phyloP scores from a whole-genome alignment of 192 early-diverging fungal genomes.

The Mortierella claussenii region DNA sequence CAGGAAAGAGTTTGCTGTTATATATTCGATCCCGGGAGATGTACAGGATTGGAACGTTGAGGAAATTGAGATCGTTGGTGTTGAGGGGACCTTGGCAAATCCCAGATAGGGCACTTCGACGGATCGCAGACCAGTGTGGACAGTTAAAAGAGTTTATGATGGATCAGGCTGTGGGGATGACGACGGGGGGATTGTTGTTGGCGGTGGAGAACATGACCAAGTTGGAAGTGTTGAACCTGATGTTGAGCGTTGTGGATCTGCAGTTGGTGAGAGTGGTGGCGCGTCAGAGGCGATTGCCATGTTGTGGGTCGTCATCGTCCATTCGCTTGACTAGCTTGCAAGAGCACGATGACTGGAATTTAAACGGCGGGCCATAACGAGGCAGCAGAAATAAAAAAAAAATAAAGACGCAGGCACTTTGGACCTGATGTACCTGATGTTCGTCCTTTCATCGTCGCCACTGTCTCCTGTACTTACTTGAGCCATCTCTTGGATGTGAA shows the following conservation, averaged over 20 bases:
- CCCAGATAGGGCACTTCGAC: conserved; percentile 17
- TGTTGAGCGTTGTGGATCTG: conserved; percentile 29
- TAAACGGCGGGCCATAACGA: too few species aligned
- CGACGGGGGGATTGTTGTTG: conserved; percentile 29
- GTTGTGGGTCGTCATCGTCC: too few species aligned
- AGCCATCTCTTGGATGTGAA: too few species aligned
- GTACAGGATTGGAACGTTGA: conserved; percentile 11
- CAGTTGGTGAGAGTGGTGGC: conserved; percentile 23
- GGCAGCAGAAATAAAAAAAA: too few species aligned
- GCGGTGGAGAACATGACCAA: conserved; percentile 33
- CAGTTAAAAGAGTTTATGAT: conserved; percentile 16
- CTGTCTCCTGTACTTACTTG: too few species aligned
- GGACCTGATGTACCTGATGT: too few species aligned
- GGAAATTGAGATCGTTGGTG: not conserved
- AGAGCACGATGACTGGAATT: not conserved
- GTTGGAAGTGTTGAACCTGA: conserved; percentile 16
- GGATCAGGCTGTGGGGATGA: conserved; percentile 22
- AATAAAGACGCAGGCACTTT: too few species aligned
- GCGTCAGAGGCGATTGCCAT: conserved; percentile 9
- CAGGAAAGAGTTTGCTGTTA: conserved; percentile 11
- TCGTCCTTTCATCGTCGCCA: too few species aligned
- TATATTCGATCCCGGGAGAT: conserved; percentile 27
- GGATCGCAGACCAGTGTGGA: conserved; percentile 29
- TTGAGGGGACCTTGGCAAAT: conserved; percentile 22
- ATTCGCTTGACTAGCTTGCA: conserved; percentile 18